phyloP scores from a whole-genome alignment of 345 rosid species.

The Gossypium bickii region DNA sequence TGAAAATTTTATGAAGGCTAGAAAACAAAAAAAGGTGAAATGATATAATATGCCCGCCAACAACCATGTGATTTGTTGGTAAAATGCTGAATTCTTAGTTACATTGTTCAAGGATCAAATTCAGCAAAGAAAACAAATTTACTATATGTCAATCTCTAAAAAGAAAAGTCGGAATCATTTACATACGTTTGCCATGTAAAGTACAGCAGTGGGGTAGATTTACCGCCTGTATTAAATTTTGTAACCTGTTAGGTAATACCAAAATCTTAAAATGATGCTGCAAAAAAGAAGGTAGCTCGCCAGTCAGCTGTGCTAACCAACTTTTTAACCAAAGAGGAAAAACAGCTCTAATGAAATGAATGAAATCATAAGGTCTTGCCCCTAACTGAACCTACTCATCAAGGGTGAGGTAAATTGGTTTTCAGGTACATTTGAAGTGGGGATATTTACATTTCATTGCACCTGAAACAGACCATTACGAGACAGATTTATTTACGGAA shows the following conservation, averaged over 20 bases:
- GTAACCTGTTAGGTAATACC: not conserved
- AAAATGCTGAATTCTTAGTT: too few relatives aligned
- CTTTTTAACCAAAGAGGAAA: not conserved
- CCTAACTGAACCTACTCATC: constrained; percentile 3
- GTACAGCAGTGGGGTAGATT: constrained; percentile 1
- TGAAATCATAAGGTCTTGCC: not conserved
- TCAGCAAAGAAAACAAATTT: too few relatives aligned
- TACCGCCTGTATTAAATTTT: not conserved
- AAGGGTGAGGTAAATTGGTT: not conserved
- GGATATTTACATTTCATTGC: not conserved
- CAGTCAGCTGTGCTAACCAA: not conserved
- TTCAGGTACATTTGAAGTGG: not conserved
- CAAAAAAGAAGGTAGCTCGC: not conserved
- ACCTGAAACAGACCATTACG: too few relatives aligned
- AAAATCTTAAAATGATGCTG: not conserved
- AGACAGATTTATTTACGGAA: too few relatives aligned
- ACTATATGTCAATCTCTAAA: too few relatives aligned
- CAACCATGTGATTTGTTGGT: too few relatives aligned
- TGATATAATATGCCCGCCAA: too few relatives aligned
- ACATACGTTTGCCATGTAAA: not conserved
- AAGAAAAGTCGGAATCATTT: too few relatives aligned
- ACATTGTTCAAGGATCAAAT: too few relatives aligned
- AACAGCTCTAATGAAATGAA: not conserved
- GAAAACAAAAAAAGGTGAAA: too few relatives aligned
- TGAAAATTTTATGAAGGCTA: too few relatives aligned